Evolutionary conservation across 768 basidiomycete genomes (phyloP), one percentile per base, ranked within the genome.

Genomic region (Rhizopogon rudus): DNA sequence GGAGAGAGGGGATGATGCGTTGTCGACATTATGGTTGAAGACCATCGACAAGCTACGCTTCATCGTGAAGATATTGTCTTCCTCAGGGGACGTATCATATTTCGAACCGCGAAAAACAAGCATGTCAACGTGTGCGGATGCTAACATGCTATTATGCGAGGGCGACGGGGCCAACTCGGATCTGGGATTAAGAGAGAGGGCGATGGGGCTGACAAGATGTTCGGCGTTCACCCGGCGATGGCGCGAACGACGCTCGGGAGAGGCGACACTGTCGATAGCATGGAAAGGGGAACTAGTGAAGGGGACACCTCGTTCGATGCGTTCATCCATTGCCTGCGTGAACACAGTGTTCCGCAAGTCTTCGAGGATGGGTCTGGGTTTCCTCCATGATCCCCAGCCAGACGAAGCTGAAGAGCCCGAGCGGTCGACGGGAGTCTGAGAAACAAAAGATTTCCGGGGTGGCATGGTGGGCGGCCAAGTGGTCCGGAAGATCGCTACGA

Each of bases 301-400:
- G 35, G 52, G 20, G 5, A 49, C 39, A 6, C 40, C 22, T 44
- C 57, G 61, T 40, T 63, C 55, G n/a, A 60, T 17, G 41, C n/a
- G n/a, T n/a, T 42, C n/a, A 22, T 54, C 58, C 28, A 35, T 40
- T 37, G 51, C 33, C n/a, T 58, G 66, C 8, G 50, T 16, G 7
- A 41, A 22, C 17, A 55, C 29, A 25, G 57, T 40, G 48, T 51
- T 43, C 60, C 63, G 62, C 29, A 69, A 41, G 40, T 62, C 58
- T 29, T 40, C 59, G 12, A 68, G 55, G 5, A 61, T 44, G 10
- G 62, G 67, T 10, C 57, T 53, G 3, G 54, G 0, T 45, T 53
- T 56, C 40, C 25, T 56, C 20, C 6, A 28, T 12, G 44, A 29
- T 28, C 20, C 53, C 40, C 35, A 20, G 16, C 22, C 5, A 37